Percentiles rank a stretch among this genome's conserved stretches.
Conservation (phyloP, 116 monocot species). For the Iris pallida region DNA sequence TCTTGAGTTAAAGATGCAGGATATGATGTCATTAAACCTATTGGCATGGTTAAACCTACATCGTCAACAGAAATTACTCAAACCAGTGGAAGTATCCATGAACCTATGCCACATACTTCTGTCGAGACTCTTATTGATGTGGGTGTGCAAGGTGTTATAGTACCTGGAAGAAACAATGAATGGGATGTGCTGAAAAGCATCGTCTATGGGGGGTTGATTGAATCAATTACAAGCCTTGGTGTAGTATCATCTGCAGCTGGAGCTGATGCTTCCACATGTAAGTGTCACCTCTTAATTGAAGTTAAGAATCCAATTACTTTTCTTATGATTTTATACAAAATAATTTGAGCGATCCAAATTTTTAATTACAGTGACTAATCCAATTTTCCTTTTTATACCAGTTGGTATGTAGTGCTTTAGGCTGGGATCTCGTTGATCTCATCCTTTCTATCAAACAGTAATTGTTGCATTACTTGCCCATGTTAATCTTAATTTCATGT, state of each 20-base stretch:
- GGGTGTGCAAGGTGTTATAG: not conserved
- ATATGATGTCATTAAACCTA: not conserved
- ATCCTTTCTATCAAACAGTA: too few relatives aligned
- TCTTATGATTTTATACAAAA: too few relatives aligned
- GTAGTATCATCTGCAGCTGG: constrained; percentile 78
- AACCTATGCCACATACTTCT: not conserved
- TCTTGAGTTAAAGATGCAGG: not conserved
- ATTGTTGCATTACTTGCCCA: too few relatives aligned
- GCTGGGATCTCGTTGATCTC: too few relatives aligned
- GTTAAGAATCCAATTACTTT: too few relatives aligned
- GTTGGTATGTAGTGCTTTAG: too few relatives aligned
- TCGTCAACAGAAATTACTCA: not conserved
- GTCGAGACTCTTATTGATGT: constrained; percentile 21
- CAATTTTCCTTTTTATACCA: too few relatives aligned
- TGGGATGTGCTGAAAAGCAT: constrained; percentile 83
- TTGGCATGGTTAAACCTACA: not conserved
- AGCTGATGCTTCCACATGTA: constrained; percentile 62
- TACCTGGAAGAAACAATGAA: constrained; percentile 15
- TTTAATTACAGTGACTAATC: too few relatives aligned
- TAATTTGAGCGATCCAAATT: too few relatives aligned
- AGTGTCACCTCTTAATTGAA: too few relatives aligned
- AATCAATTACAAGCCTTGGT: constrained; percentile 68
- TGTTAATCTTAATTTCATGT: too few relatives aligned
- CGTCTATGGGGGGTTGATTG: constrained; percentile 79
- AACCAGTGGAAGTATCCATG: not conserved